Base-by-base conservation (phyloP, 2,329 filamentous ascomycete genomes). In the Arthrobotrys pseudoclavata region DNA sequence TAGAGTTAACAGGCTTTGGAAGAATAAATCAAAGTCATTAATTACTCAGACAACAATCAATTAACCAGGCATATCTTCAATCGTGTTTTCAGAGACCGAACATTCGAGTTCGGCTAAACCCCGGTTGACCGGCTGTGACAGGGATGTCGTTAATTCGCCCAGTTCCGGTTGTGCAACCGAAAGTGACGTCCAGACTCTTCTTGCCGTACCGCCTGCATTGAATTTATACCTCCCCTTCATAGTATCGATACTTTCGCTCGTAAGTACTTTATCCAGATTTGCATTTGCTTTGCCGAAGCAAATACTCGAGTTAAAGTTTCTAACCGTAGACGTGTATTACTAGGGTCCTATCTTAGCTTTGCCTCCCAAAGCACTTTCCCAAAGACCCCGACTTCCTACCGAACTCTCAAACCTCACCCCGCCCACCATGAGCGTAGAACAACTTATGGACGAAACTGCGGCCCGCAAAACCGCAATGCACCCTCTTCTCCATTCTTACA, bases 401-500 rank as follows among this genome's bases (percentile, higher is more conserved):
- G 6, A 45, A 45, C 18, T 1, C n/a, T 29, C n/a, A 34, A 24
- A 42, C 34, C 4, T 48, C 26, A 63, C 60, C 60, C 62, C 47
- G 13, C 62, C 45, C 24, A 64, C 52, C 4, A 74, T 13, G 20
- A 67, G 52, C 3, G 70, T 68, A 37, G 61, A 62, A 24, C 50
- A 20, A 40, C 22, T 52, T 31, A 18, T 62, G 13, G 74, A 77
- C 47, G 74, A 77, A 26, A 45, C 61, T 4, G 74, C 60, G 3
- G 67, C 67, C 47, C 67, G 74, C 13, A 77, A 77, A 70, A 53
- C 31, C 7, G 67, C 74, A 55, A 55, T 77, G 74, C 42, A 79
- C 80, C 15, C 76, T 82, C 7, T 83, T 83, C 55, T 76, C 79
- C 80, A 66, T n/a, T 79, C 75, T 1, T 91, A 87, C 81, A 84